These are phyloP conservation scores for Monosporascus cannonballus DNA, from an alignment of 2,329 filamentous ascomycete genomes.

Conservation along the genomic window DNA sequence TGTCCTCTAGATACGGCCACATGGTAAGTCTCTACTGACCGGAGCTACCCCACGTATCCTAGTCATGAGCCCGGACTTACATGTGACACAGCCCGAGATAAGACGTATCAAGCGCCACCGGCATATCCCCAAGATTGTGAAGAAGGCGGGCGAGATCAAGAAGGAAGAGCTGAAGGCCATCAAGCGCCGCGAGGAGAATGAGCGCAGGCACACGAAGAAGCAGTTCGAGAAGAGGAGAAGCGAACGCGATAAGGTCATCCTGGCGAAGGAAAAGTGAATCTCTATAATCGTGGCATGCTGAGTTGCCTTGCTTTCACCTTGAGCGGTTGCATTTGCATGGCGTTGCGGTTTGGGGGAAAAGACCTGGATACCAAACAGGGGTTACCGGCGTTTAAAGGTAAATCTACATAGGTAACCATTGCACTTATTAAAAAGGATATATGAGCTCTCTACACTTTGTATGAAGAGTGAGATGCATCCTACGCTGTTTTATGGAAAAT, in stretches of 20 bases:
- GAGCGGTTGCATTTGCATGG: constrained; percentile 16
- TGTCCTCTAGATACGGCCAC: constrained; percentile 79
- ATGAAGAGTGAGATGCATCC: too few species aligned
- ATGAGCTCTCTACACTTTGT: too few species aligned
- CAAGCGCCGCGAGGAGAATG: constrained; percentile 90
- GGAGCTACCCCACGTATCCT: background rate
- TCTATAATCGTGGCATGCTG: background rate
- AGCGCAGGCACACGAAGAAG: constrained; percentile 84
- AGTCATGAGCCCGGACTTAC: constrained; percentile 7
- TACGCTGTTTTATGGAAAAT: too few species aligned
- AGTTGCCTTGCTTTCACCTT: background rate
- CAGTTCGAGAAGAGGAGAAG: constrained; percentile 65
- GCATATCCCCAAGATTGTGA: constrained; percentile 85
- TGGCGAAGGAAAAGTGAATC: constrained; percentile 54
- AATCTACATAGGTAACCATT: too few species aligned
- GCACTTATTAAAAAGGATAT: too few species aligned
- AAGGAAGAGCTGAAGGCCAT: constrained; percentile 77
- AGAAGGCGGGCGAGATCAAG: constrained; percentile 97
- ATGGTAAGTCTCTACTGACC: constrained; percentile 46
- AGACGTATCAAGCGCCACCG: constrained; percentile 84
- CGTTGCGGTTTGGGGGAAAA: constrained; percentile 17
- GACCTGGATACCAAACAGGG: constrained; percentile 15
- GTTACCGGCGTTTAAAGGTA: constrained; percentile 1
- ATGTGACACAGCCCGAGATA: constrained; percentile 61
- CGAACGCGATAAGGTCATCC: constrained; percentile 89